Percentiles rank a stretch among this genome's conserved stretches.
Conservation (phyloP, 108 stramenopile species). For the Nitzschia palea region DNA sequence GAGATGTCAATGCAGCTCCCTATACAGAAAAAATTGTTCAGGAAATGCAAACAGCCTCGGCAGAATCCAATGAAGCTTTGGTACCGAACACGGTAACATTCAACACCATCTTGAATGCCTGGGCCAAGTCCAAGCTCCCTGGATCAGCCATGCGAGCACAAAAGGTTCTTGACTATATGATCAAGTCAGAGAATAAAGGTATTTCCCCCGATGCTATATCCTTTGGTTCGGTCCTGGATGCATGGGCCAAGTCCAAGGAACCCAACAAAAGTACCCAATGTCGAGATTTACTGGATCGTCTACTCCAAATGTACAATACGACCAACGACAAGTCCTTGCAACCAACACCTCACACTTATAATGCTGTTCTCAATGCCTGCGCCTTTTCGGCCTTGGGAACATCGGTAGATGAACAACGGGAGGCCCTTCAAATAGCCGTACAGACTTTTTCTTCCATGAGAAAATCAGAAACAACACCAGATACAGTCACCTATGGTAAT, state of each 20-base stretch:
- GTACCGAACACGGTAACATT: slow-evolving; percentile 55
- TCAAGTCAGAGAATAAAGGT: slow-evolving; percentile 21
- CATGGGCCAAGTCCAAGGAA: slow-evolving; percentile 60
- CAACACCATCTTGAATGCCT: slow-evolving; percentile 65
- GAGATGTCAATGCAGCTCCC: slow-evolving; percentile 45
- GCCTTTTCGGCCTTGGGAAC: slow-evolving; percentile 59
- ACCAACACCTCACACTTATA: slow-evolving; percentile 58
- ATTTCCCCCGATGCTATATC: slow-evolving; percentile 59
- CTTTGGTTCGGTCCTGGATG: slow-evolving; percentile 63
- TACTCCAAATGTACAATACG: slow-evolving; percentile 43
- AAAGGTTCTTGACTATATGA: slow-evolving; percentile 56
- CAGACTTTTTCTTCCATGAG: slow-evolving; percentile 42
- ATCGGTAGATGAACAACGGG: slow-evolving; percentile 37
- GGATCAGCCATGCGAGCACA: slow-evolving; percentile 48
- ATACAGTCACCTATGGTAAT: slow-evolving; percentile 66
- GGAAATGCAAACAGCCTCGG: slow-evolving; percentile 42
- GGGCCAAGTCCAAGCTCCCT: slow-evolving; percentile 41
- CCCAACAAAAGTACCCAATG: slow-evolving; percentile 49
- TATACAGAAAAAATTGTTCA: slow-evolving; percentile 58
- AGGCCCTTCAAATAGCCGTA: slow-evolving; percentile 56
- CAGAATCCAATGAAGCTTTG: not conserved
- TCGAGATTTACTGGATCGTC: slow-evolving; percentile 35
- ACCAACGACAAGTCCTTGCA: slow-evolving; percentile 24
- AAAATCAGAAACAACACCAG: slow-evolving; percentile 22
- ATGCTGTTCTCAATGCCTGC: slow-evolving; percentile 71